phyloP scores from a whole-genome alignment of 2,329 filamentous ascomycete genomes.

The Paraphoma chrysanthemicola region DNA sequence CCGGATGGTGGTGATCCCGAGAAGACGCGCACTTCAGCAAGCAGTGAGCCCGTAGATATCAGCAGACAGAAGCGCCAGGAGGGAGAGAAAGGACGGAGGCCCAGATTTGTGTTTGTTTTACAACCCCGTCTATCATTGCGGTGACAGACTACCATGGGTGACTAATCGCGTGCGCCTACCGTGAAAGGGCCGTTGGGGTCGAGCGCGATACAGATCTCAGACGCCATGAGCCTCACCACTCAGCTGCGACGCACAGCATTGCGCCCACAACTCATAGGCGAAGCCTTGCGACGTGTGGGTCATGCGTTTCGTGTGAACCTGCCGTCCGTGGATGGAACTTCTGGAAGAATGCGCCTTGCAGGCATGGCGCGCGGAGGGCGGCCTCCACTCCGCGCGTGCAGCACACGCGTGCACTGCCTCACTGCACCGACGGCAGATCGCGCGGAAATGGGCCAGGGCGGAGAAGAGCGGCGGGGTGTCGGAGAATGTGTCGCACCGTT shows the following conservation, averaged over 20 bases:
- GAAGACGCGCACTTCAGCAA: slow-evolving; percentile 12
- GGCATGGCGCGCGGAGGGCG: slow-evolving; percentile 12
- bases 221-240: slow-evolving; percentile 37
- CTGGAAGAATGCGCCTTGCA: slow-evolving; percentile 15
- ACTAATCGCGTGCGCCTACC: slow-evolving; percentile 40
- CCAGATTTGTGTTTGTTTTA: slow-evolving; percentile 48
- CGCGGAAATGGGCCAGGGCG: slow-evolving; percentile 10
- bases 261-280: slow-evolving; percentile 23
- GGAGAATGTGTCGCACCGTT: slow-evolving; percentile 1
- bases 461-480: slow-evolving; percentile 2
- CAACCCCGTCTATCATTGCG: slow-evolving; percentile 28
- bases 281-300: slow-evolving; percentile 21
- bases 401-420: slow-evolving; percentile 18
- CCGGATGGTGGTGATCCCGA: slow-evolving; percentile 38
- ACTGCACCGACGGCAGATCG: slow-evolving; percentile 11
- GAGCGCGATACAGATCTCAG: slow-evolving; percentile 36
- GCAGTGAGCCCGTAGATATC: slow-evolving; percentile 26
- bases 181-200: slow-evolving; percentile 7
- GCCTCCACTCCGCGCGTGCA: slow-evolving; percentile 28
- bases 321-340: slow-evolving; percentile 15
- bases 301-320: slow-evolving; percentile 30
- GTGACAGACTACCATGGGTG: slow-evolving; percentile 21
- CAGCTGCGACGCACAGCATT: slow-evolving; percentile 30
- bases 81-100: slow-evolving; percentile 37
- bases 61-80: slow-evolving; percentile 22